Base-by-base conservation (phyloP, 2,329 filamentous ascomycete species). In the Magnaporthiopsis rhizophila region DNA sequence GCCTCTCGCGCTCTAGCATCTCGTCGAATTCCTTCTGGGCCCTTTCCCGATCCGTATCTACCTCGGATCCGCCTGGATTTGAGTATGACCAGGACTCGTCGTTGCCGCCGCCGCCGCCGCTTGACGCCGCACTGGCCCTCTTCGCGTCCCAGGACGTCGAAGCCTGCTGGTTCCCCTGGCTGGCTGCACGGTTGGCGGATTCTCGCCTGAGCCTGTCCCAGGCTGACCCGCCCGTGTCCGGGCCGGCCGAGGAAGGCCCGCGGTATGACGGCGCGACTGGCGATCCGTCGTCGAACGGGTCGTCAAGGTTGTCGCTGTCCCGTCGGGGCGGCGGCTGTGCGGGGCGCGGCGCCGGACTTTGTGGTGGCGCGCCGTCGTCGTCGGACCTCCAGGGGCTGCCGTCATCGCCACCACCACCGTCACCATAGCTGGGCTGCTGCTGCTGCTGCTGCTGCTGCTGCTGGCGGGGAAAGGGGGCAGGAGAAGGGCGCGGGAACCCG, bases 1-100 rank as follows among this genome's bases (percentile, higher is more conserved):
- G 62, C 2, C 69, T 68, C 58, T 71, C 69, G n/a, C 59, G 58
- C 38, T 71, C 69, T 13, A 71, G 65, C 69, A 71, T 67, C n/a
- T 60, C 68, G 24, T 71, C 69, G 62, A 71, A 71, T 28, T 70
- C 66, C 58, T 63, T 67, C 53, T 71, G 69, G 1, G 66, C 69
- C 45, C 21, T 62, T 34, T 62, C 61, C 38, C 45, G 45, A 56
- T 62, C 61, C 18, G 3, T 50, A 21, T 62, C 61, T 7, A 45
- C 38, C 18, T 59, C 45, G 30, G 50, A 36, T 11, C 57, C 62
- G 3, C 36, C 62, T 4, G 50, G 58, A 6, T 30, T 60, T 12
- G 45, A 34, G 38, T 32, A 64, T 34, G 63, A 60, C 36, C 63
- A 34, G 38, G 66, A 66, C 34, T 63, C 66, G 26, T 66, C 61